Evolutionary conservation across 2,329 filamentous ascomycete genomes (phyloP).

Genomic region (Mariannaea sp.): DNA sequence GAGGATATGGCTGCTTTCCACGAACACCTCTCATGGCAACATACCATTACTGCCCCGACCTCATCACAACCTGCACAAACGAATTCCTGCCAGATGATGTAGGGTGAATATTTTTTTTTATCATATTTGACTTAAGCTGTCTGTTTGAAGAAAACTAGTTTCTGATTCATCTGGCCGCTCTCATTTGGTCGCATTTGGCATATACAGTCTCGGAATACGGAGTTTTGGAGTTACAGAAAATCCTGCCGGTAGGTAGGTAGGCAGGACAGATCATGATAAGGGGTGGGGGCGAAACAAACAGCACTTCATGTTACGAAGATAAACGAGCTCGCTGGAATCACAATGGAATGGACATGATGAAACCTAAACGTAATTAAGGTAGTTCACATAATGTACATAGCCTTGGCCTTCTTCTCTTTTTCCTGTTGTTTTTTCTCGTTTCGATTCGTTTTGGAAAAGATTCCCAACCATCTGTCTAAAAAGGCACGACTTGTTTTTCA

Average conservation of each 20-base stretch:
- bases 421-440: no score
- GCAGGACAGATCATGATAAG: slow-evolving; percentile 1
- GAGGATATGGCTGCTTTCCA: slow-evolving; percentile 54
- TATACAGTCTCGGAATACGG: slow-evolving; percentile 14
- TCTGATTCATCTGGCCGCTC: no score
- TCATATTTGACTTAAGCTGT: no score
- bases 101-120: slow-evolving; percentile 17
- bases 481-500: slow-evolving; percentile 6
- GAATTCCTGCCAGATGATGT: slow-evolving; percentile 55
- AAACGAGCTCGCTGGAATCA: slow-evolving; percentile 25
- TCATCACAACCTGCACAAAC: slow-evolving; percentile 41
- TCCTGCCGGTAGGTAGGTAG: neutral
- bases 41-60: slow-evolving; percentile 49
- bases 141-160: no score
- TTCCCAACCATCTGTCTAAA: slow-evolving; percentile 5
- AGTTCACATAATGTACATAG: slow-evolving; percentile 34
- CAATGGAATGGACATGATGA: slow-evolving; percentile 19
- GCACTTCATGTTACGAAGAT: slow-evolving; percentile 21
- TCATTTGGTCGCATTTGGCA: no score
- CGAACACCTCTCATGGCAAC: slow-evolving; percentile 62
- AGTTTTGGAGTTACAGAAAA: slow-evolving; percentile 32
- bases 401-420: neutral
- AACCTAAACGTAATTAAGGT: slow-evolving; percentile 26
- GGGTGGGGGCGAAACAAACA: slow-evolving; percentile 12
- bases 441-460: slow-evolving; percentile 14